phyloP scores from a whole-genome alignment of 495 filamentous ascomycete genomes.

The Trichoderma parareesei region DNA sequence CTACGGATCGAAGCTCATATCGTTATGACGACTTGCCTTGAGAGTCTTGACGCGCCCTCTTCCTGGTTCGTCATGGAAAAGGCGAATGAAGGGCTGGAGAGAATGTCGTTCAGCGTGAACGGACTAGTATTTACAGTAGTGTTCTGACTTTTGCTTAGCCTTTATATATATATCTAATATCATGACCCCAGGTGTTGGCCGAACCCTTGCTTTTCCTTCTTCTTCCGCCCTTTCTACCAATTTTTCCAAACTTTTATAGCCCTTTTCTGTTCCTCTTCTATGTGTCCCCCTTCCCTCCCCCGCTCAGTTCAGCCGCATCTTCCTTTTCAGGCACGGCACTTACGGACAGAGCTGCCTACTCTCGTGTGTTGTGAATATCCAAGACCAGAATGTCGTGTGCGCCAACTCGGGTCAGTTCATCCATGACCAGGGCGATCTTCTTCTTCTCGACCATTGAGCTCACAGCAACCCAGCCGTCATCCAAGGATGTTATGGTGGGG shows the following conservation, averaged over 20 bases:
- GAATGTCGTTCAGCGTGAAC: neutral
- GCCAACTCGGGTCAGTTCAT: conserved; percentile 69
- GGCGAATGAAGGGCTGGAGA: neutral
- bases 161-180: no score
- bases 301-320: neutral
- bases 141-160: no score
- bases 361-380: conserved; percentile 77
- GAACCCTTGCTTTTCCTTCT: no score
- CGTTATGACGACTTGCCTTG: conserved; percentile 9
- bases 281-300: neutral
- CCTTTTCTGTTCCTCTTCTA: no score
- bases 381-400: conserved; percentile 84
- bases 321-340: neutral
- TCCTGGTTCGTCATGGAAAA: neutral
- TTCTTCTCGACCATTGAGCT: conserved; percentile 92
- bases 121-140: no score
- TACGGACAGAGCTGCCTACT: neutral
- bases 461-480: conserved; percentile 88
- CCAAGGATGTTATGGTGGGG: conserved; percentile 78
- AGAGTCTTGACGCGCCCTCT: neutral
- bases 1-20: conserved; percentile 25
- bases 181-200: no score
- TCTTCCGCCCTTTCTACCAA: no score
- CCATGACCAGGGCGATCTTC: conserved; percentile 82
- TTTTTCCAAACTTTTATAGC: no score